Conservation (phyloP, 257 asterid species). For the Lithospermum erythrorhizon region DNA sequence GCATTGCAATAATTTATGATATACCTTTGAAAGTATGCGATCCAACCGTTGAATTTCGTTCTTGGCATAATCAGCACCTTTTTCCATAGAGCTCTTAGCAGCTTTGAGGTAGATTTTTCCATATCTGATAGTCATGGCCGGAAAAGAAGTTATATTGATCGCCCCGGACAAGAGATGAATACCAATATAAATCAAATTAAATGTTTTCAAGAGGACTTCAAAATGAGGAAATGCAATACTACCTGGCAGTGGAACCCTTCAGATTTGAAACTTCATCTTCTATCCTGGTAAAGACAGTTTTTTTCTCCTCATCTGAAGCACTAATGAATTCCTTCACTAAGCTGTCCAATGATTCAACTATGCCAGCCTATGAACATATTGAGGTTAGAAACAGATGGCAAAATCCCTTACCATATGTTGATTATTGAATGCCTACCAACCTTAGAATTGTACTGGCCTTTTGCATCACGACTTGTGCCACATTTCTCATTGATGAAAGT, state of each 20-base stretch:
- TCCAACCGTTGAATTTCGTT: conserved; percentile 75
- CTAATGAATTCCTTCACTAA: conserved; percentile 64
- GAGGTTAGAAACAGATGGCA: conserved; percentile 3
- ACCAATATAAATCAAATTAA: too few species aligned
- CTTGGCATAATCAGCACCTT: conserved; percentile 80
- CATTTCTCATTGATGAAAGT: conserved; percentile 74
- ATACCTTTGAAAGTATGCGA: conserved; percentile 86
- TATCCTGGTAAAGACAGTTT: conserved; percentile 33
- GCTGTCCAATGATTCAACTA: conserved; percentile 45
- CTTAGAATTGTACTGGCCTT: conserved; percentile 69
- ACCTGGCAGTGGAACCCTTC: conserved; percentile 71
- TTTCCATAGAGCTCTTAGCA: conserved; percentile 71
- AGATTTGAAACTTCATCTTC: conserved; percentile 78
- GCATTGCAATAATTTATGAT: not conserved
- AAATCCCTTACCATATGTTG: not conserved
- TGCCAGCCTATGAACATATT: conserved; percentile 58
- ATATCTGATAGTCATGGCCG: conserved; percentile 32
- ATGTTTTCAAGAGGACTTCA: too few species aligned
- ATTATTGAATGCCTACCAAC: conserved; percentile 26
- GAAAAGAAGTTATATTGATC: not conserved
- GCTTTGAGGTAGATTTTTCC: conserved; percentile 75
- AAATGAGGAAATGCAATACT: too few species aligned
- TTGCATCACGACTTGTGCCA: conserved; percentile 80
- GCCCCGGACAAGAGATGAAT: not conserved
- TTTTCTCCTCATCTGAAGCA: conserved; percentile 53